phyloP scores from a whole-genome alignment of 371 early-diverging fungal genomes.

The Cladochytrium tenue region DNA sequence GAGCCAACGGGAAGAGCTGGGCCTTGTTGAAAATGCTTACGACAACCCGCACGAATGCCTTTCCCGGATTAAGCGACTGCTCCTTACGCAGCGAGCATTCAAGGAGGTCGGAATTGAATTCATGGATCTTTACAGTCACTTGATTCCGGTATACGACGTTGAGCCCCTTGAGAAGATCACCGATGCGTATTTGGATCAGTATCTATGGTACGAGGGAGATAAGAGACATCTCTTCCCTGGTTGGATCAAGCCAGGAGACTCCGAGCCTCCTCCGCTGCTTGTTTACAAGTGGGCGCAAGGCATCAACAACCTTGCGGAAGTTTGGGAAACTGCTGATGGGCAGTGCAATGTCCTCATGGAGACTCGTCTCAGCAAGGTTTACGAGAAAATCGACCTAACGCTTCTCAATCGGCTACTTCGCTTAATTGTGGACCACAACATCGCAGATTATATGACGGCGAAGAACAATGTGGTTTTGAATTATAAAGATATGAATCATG shows the following conservation, averaged over 20 bases:
- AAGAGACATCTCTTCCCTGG: constrained; percentile 89
- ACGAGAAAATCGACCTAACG: constrained; percentile 97
- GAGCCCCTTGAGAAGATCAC: constrained; percentile 98
- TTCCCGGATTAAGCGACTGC: constrained; percentile 90
- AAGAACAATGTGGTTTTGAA: constrained; percentile 96
- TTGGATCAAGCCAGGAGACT: constrained; percentile 97
- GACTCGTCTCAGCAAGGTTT: constrained; percentile 85
- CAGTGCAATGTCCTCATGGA: constrained; percentile 95
- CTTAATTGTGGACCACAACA: constrained; percentile 94
- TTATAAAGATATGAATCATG: constrained; percentile 99
- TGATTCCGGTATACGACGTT: constrained; percentile 95
- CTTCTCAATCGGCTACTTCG: constrained; percentile 92
- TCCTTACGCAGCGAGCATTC: constrained; percentile 97
- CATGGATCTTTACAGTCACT: constrained; percentile 94
- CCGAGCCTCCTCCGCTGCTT: constrained; percentile 93
- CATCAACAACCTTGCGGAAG: constrained; percentile 91
- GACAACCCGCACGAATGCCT: constrained; percentile 96
- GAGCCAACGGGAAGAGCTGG: constrained; percentile 96
- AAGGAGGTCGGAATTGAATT: constrained; percentile 99
- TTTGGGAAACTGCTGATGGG: constrained; percentile 92
- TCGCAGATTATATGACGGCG: constrained; percentile 98
- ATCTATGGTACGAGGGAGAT: constrained; percentile 97
- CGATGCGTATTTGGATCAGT: constrained; percentile 98
- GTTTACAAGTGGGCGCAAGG: constrained; percentile 97
- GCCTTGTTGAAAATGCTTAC: constrained; percentile 95